These are phyloP conservation scores for Colletotrichum sp. DNA, from an alignment of 2,329 filamentous ascomycete species.

Conservation along the genomic window DNA sequence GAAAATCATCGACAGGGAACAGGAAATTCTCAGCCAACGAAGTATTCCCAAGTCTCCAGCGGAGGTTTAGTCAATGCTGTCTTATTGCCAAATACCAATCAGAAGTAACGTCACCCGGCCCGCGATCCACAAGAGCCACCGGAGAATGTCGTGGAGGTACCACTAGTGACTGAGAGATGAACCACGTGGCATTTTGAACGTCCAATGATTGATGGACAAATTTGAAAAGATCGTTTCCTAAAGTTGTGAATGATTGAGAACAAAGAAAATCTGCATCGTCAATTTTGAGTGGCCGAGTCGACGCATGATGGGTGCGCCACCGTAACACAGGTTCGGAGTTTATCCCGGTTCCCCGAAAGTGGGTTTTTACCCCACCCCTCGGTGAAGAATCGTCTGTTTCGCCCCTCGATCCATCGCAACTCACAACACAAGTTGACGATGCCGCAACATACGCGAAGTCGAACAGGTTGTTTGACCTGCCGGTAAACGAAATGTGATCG, in stretches of 20 bases:
- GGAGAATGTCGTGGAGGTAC: too few species aligned
- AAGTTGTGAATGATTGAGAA: neutral
- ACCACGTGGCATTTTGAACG: fast-evolving
- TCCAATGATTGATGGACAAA: too few species aligned
- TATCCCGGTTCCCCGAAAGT: neutral
- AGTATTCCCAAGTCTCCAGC: too few species aligned
- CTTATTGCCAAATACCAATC: too few species aligned
- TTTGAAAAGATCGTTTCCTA: too few species aligned
- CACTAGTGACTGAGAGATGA: too few species aligned
- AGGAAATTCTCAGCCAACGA: too few species aligned
- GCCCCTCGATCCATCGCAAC: neutral
- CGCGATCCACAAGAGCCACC: too few species aligned
- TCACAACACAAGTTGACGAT: neutral
- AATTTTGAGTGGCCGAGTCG: neutral
- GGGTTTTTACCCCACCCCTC: neutral
- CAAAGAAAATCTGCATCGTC: neutral
- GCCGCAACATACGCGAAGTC: constrained; percentile 8
- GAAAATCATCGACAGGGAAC: too few species aligned
- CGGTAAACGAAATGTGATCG: too few species aligned
- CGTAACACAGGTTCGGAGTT: neutral
- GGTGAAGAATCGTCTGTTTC: neutral
- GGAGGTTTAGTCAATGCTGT: too few species aligned
- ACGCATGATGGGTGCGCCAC: neutral
- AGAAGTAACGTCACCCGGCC: too few species aligned
- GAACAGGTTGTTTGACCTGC: constrained; percentile 17